Evolutionary conservation across 345 rosid species (phyloP).

Genomic region (Citrus sp.): DNA sequence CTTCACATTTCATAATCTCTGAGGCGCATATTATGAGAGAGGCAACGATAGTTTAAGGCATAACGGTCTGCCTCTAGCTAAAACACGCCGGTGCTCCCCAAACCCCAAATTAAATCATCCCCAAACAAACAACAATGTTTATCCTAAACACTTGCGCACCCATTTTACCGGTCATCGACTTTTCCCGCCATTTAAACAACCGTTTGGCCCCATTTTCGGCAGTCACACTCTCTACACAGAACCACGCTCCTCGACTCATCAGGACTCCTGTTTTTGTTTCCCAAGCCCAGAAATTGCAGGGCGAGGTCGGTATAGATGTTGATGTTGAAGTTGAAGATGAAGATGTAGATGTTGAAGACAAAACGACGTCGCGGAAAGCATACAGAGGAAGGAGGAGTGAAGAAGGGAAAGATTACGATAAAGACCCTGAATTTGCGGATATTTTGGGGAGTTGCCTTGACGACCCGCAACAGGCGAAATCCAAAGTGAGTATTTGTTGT

Average conservation of each 20-base stretch:
- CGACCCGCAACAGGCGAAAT: slow-evolving; percentile 72
- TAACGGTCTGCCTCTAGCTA: not conserved
- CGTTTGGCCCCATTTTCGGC: slow-evolving; percentile 29
- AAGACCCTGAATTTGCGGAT: slow-evolving; percentile 85
- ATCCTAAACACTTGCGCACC: slow-evolving; percentile 16
- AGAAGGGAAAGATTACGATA: slow-evolving; percentile 60
- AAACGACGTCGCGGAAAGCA: slow-evolving; percentile 20
- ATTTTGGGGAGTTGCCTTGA: slow-evolving; percentile 70
- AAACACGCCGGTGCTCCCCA: not conserved
- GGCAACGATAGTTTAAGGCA: not conserved
- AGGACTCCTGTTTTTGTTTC: slow-evolving; percentile 12
- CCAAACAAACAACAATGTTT: slow-evolving; percentile 12
- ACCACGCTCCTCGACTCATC: not conserved
- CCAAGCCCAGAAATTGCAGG: slow-evolving; percentile 25
- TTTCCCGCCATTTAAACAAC: not conserved
- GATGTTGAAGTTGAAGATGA: slow-evolving; percentile 3
- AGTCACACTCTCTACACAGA: not conserved
- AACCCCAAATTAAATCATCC: not conserved
- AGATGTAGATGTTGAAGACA: slow-evolving; percentile 14
- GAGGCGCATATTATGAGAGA: not conserved
- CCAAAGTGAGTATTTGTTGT: slow-evolving; percentile 43
- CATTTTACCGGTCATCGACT: slow-evolving; percentile 2
- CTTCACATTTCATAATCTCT: not conserved
- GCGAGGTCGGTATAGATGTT: slow-evolving; percentile 15
- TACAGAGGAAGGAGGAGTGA: slow-evolving; percentile 37